Evolutionary conservation across 192 early-diverging fungal species (phyloP).

Genomic region (Coemansia umbellata): DNA sequence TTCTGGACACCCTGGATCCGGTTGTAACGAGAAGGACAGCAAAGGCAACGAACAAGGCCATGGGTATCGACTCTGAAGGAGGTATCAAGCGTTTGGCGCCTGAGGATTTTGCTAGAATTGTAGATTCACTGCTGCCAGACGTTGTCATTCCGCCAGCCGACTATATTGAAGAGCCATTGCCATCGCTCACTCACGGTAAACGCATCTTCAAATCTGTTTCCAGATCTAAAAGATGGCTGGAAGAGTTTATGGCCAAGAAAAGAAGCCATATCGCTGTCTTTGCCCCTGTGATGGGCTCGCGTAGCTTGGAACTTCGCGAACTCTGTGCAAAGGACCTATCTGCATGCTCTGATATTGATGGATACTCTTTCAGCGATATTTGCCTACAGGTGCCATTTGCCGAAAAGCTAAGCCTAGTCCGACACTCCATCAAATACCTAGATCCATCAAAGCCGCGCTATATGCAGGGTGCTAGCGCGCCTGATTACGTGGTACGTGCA

Average conservation of each 20-base stretch:
- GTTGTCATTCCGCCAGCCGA: slow-evolving; percentile 41
- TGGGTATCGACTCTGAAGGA: slow-evolving; percentile 42
- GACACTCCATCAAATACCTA: slow-evolving; percentile 30
- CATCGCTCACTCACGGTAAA: slow-evolving; percentile 39
- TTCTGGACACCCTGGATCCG: slow-evolving; percentile 44
- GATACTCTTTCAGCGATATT: slow-evolving; percentile 40
- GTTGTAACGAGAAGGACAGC: slow-evolving; percentile 12
- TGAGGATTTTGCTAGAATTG: slow-evolving; percentile 24
- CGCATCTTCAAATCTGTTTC: slow-evolving; percentile 46
- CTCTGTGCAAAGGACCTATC: slow-evolving; percentile 17
- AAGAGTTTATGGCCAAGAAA: slow-evolving; percentile 22
- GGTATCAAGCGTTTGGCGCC: slow-evolving; percentile 31
- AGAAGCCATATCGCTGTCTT: slow-evolving; percentile 28
- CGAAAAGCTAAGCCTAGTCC: slow-evolving; percentile 26
- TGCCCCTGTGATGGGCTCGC: slow-evolving; percentile 45
- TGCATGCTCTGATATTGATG: slow-evolving; percentile 15
- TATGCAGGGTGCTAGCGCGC: slow-evolving; percentile 46
- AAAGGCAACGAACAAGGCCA: slow-evolving; percentile 28
- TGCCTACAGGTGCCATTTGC: slow-evolving; percentile 24
- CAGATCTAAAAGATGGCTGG: slow-evolving; percentile 43
- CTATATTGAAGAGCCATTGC: slow-evolving; percentile 35
- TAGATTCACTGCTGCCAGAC: slow-evolving; percentile 29
- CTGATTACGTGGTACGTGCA: slow-evolving; percentile 35
- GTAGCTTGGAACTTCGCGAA: slow-evolving; percentile 33
- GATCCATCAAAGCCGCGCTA: slow-evolving; percentile 34